Conservation (phyloP, 139 green algal genomes). For the Marvania coccoides region DNA sequence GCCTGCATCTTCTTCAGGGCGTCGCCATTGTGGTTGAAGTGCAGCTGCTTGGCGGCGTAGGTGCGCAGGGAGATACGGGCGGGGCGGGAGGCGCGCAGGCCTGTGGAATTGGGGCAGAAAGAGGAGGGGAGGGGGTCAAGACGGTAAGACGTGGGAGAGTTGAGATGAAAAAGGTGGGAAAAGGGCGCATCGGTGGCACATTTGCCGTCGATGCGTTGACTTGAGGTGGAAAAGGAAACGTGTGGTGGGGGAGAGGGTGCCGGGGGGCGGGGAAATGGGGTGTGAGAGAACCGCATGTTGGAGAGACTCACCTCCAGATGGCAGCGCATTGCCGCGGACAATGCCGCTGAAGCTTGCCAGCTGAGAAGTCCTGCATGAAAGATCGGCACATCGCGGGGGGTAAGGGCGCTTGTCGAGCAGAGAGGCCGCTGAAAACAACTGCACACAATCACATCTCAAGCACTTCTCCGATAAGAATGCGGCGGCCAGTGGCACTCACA, state of each 20-base stretch:
- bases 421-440: too few species aligned
- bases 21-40: slow-evolving; percentile 98
- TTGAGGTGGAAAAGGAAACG: not conserved
- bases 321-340: not conserved
- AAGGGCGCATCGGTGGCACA: too few species aligned
- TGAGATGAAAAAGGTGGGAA: not conserved
- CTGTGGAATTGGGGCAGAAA: not conserved
- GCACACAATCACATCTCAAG: too few species aligned
- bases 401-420: too few species aligned
- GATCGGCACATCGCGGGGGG: not conserved
- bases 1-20: slow-evolving; percentile 93
- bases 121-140: not conserved
- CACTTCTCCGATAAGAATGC: too few species aligned
- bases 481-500: not conserved
- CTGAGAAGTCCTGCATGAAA: not conserved
- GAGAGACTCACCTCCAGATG: not conserved
- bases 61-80: slow-evolving; percentile 2
- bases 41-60: slow-evolving; percentile 91
- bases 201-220: too few species aligned
- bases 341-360: not conserved
- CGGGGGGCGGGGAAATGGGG: not conserved
- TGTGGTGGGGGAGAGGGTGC: too few species aligned
- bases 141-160: not conserved
- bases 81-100: not conserved
- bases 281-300: not conserved